phyloP scores from a whole-genome alignment of 805 yeast species.

The Spathaspora arborariae region DNA sequence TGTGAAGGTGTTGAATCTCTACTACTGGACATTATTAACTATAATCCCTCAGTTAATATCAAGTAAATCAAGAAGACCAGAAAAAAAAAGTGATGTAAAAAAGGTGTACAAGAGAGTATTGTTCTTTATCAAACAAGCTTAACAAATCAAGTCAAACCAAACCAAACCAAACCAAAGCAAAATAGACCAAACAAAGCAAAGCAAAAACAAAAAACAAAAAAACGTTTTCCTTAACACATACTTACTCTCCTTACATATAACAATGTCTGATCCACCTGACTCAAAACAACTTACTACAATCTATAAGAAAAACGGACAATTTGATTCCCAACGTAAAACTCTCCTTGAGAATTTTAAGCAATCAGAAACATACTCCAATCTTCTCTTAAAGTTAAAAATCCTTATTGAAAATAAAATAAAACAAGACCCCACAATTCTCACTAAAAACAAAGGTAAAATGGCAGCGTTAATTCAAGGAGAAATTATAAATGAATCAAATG shows the following conservation, averaged over 20 bases:
- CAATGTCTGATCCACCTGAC: slow-evolving; percentile 14
- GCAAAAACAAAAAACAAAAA: neutral
- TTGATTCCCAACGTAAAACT: slow-evolving; percentile 42
- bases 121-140: too few species aligned
- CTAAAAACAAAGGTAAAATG: slow-evolving; percentile 47
- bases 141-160: too few species aligned
- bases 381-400: slow-evolving; percentile 35
- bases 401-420: slow-evolving; percentile 45
- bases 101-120: too few species aligned
- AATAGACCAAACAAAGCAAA: too few species aligned
- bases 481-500: slow-evolving; percentile 24
- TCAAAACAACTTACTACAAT: slow-evolving; percentile 37
- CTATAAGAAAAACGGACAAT: slow-evolving; percentile 48
- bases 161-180: too few species aligned
- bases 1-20: slow-evolving; percentile 7
- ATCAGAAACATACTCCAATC: slow-evolving; percentile 37
- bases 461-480: slow-evolving; percentile 53
- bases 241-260: neutral
- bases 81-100: too few species aligned
- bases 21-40: neutral
- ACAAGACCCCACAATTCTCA: slow-evolving; percentile 44
- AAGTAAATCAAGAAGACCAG: too few species aligned
- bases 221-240: neutral
- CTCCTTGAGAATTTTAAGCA: slow-evolving; percentile 42
- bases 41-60: too few species aligned